A percentile compares a stretch with the other conserved stretches of the same genome.
Conservation (phyloP, 805 yeast genomes). For the Wickerhamomyces canadensis region DNA sequence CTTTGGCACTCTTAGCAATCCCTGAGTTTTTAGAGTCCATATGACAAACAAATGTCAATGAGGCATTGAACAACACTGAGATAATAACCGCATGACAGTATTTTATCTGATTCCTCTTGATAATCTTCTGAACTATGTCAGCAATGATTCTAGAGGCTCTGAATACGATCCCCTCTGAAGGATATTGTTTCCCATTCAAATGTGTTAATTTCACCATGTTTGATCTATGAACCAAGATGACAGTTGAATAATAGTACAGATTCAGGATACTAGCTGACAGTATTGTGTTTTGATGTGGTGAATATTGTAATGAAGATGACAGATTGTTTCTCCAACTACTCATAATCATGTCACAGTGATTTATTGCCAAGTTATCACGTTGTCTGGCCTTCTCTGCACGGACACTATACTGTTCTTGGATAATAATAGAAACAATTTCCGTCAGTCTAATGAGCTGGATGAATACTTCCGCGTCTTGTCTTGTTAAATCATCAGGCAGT, state of each 20-base stretch:
- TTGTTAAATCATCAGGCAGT: slow-evolving; percentile 48
- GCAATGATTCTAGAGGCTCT: slow-evolving; percentile 77
- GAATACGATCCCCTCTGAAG: slow-evolving; percentile 59
- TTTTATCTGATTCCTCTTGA: slow-evolving; percentile 42
- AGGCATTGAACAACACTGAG: slow-evolving; percentile 56
- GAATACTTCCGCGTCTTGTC: slow-evolving; percentile 48
- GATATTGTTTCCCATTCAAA: slow-evolving; percentile 25
- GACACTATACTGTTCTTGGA: slow-evolving; percentile 65
- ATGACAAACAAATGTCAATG: slow-evolving; percentile 69
- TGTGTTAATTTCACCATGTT: slow-evolving; percentile 42
- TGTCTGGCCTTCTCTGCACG: slow-evolving; percentile 51
- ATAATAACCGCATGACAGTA: slow-evolving; percentile 56
- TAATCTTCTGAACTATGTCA: slow-evolving; percentile 50
- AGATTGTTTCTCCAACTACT: slow-evolving; percentile 69
- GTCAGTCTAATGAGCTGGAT: slow-evolving; percentile 61
- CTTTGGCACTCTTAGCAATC: slow-evolving; percentile 32
- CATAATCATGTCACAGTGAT: slow-evolving; percentile 69
- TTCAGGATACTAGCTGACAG: slow-evolving; percentile 55
- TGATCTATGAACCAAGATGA: slow-evolving; percentile 66
- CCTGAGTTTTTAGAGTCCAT: slow-evolving; percentile 34
- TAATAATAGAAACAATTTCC: slow-evolving; percentile 64
- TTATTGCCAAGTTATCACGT: slow-evolving; percentile 37
- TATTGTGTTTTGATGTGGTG: slow-evolving; percentile 43
- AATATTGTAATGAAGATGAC: slow-evolving; percentile 57
- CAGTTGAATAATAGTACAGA: slow-evolving; percentile 66